phyloP scores from a whole-genome alignment of 2,329 filamentous ascomycete genomes.

The Thelonectria rubi region DNA sequence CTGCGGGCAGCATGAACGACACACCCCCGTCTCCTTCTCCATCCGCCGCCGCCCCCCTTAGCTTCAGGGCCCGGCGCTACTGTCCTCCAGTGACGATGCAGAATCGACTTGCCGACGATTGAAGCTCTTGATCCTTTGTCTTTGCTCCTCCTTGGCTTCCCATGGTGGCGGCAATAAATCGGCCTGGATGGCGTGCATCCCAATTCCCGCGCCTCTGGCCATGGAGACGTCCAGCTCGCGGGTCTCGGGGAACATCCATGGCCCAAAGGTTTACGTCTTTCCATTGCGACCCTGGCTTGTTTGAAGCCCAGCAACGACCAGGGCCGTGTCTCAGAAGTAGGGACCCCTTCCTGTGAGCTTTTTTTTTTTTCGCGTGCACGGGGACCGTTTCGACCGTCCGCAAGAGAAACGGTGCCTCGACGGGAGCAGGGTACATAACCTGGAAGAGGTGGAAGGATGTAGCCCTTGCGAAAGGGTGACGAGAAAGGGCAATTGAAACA shows the following conservation, averaged over 20 bases:
- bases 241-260: too few species aligned
- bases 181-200: too few species aligned
- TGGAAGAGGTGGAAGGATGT: neutral
- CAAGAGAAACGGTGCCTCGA: constrained; percentile 5
- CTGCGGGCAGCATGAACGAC: constrained; percentile 37
- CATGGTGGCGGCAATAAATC: too few species aligned
- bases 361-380: constrained; percentile 22
- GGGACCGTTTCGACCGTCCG: constrained; percentile 26
- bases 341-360: constrained; percentile 29
- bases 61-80: constrained; percentile 22
- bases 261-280: too few species aligned
- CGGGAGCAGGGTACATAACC: neutral
- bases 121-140: too few species aligned
- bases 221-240: too few species aligned
- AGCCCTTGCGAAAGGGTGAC: constrained; percentile 1
- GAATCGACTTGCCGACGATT: constrained; percentile 15
- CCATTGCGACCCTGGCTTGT: too few species aligned
- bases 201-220: too few species aligned
- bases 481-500: constrained; percentile 28
- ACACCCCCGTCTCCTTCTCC: constrained; percentile 20
- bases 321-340: constrained; percentile 39
- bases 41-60: neutral
- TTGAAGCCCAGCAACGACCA: constrained; percentile 30
- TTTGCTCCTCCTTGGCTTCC: constrained; percentile 19
- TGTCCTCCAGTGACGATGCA: constrained; percentile 22